Base-by-base conservation (phyloP, 2,329 filamentous ascomycete genomes). In the Penicillium sp. region DNA sequence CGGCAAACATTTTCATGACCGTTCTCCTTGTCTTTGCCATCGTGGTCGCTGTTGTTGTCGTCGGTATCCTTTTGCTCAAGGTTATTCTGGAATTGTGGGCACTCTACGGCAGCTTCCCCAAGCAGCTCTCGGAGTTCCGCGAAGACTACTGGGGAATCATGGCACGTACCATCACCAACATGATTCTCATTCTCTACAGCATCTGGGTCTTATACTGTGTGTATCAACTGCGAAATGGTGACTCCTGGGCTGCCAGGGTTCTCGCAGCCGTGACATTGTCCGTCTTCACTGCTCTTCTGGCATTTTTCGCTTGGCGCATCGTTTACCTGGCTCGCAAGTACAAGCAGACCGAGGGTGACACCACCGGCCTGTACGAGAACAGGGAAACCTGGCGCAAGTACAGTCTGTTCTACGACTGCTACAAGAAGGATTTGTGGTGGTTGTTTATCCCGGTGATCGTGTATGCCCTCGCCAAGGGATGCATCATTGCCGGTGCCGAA, bases 341-440 rank as follows among this genome's bases (percentile, higher is more conserved):
- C 67, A 94, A 91, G 82, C 85, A 88, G 72, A 72, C 83, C 33
- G 89, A 96, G 68, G 94, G 94, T 60, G 90, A 93, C 73, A 79
- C 85, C 0, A 83, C 84, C 17, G 86, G 82, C 13, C 84, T 99
- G 9, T 98, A 93, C 78, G 91, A 97, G 63, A 86, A 98, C 80
- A 96, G 95, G 82, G 86, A 90, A 61, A 89, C 90, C 44, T 97
- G 95, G 93, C 85, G 92, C 76, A 96, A 95, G 82, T 99, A 99
- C 84, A 95, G 91, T 72, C 84, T 97, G 65, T 98, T 99, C 81
- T 99, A 99, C 82, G 95, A 98, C 73, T 90, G 89, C 70, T 98
- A 97, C 84, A 93, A 92, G 81, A 92, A 91, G 78, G 88, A 89
- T 70, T 97, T 94, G 82, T 99, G 95, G 95, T 98, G 94, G 94